A percentile compares a stretch with the other conserved stretches of the same genome.
These are phyloP conservation scores for Globisporangium viniferum DNA, from an alignment of 352 stramenopile species.

Conservation along the genomic window DNA sequence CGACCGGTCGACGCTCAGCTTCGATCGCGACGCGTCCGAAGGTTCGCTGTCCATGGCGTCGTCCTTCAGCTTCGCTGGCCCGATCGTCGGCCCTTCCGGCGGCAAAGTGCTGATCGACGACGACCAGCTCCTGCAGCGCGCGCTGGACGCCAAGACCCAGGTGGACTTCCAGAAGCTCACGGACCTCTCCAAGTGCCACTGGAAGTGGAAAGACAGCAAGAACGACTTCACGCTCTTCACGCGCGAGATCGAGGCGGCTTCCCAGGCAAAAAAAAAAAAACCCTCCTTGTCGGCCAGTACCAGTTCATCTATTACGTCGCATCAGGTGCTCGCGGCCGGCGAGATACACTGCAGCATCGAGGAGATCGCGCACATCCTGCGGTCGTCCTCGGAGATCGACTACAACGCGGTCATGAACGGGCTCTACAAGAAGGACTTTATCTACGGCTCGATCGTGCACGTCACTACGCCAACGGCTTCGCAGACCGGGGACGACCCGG, in stretches of 20 bases:
- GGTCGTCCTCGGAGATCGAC: constrained; percentile 27
- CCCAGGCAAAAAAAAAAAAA: too few relatives aligned
- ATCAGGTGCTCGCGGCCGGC: constrained; percentile 16
- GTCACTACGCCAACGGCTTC: constrained; percentile 25
- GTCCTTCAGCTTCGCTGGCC: neutral
- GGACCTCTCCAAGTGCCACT: constrained; percentile 14
- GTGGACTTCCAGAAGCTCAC: constrained; percentile 26
- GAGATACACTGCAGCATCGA: constrained; percentile 18
- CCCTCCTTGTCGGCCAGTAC: neutral
- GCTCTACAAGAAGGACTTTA: constrained; percentile 41
- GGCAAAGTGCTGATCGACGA: constrained; percentile 26
- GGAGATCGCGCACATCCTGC: constrained; percentile 20
- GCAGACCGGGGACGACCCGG: neutral
- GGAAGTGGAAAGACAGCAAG: constrained; percentile 22
- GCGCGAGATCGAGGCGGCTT: neutral
- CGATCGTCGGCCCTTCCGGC: neutral
- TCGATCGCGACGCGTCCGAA: neutral
- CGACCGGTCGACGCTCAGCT: constrained; percentile 1
- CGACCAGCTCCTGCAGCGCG: constrained; percentile 29
- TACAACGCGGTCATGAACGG: constrained; percentile 38
- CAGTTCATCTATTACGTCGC: neutral
- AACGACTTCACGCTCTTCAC: constrained; percentile 26
- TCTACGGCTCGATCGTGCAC: constrained; percentile 45
- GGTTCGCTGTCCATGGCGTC: neutral
- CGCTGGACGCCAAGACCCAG: constrained; percentile 14